phyloP scores from a whole-genome alignment of 148 eudicot species.

The Cornus suecica region DNA sequence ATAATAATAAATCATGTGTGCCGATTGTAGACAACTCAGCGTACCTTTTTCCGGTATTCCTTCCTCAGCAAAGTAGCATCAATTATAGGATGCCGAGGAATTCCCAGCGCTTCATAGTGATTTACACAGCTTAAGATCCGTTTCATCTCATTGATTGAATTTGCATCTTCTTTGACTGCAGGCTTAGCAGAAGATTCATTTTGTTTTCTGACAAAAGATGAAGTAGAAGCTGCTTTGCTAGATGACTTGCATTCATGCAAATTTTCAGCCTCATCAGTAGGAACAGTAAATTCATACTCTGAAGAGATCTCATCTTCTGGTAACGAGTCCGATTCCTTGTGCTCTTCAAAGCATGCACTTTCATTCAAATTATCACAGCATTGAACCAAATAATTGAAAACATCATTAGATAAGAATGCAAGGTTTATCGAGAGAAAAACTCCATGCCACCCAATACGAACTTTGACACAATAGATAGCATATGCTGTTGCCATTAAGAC shows the following conservation, averaged over 20 bases:
- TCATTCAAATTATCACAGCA: slow-evolving; percentile 91
- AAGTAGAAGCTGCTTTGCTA: slow-evolving; percentile 38
- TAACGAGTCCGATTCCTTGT: slow-evolving; percentile 58
- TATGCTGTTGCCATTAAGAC: slow-evolving; percentile 77
- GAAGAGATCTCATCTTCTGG: slow-evolving; percentile 64
- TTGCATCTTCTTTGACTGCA: slow-evolving; percentile 63
- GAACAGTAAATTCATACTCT: slow-evolving; percentile 57
- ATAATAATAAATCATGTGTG: too few relatives aligned
- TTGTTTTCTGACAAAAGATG: slow-evolving; percentile 40
- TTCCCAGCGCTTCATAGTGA: slow-evolving; percentile 91
- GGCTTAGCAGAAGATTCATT: slow-evolving; percentile 55
- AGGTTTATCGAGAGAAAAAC: slow-evolving; percentile 78
- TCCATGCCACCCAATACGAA: slow-evolving; percentile 86
- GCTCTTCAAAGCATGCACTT: slow-evolving; percentile 70
- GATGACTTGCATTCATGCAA: slow-evolving; percentile 45
- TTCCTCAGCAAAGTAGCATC: slow-evolving; percentile 69
- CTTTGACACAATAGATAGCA: slow-evolving; percentile 77
- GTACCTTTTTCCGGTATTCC: slow-evolving; percentile 90
- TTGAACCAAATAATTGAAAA: slow-evolving; percentile 61
- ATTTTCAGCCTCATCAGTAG: slow-evolving; percentile 67
- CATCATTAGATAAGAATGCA: slow-evolving; percentile 83
- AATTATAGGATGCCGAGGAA: slow-evolving; percentile 69
- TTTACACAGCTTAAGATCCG: slow-evolving; percentile 64
- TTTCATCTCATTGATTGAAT: slow-evolving; percentile 70
- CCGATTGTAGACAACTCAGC: not conserved